Evolutionary conservation across 352 stramenopile species (phyloP).

Genomic region (Globisporangium takayamanum): DNA sequence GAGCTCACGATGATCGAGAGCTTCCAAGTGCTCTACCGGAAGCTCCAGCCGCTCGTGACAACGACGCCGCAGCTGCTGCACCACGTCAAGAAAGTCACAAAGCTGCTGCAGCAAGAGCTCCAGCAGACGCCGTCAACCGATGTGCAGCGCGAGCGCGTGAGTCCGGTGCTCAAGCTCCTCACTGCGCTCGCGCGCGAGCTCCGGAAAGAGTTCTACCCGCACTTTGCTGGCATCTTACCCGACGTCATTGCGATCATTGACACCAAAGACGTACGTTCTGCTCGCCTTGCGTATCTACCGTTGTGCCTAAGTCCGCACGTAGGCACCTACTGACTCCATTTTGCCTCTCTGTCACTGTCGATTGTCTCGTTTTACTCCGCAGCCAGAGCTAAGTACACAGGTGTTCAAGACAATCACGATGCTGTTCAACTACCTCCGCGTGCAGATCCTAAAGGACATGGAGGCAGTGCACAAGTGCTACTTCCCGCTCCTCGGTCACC

Average conservation of each 20-base stretch:
- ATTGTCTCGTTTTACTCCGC: neutral
- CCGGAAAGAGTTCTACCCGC: constrained; percentile 82
- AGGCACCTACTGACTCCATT: neutral
- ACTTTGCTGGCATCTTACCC: constrained; percentile 58
- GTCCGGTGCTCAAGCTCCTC: constrained; percentile 76
- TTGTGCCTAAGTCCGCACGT: neutral
- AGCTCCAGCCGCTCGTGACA: constrained; percentile 62
- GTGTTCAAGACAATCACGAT: constrained; percentile 90
- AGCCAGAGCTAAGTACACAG: constrained; percentile 85
- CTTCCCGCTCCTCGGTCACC: constrained; percentile 82
- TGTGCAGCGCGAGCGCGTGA: constrained; percentile 65
- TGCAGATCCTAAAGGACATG: constrained; percentile 84
- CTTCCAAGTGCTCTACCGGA: constrained; percentile 70
- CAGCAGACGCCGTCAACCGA: constrained; percentile 36
- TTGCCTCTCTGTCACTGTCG: neutral
- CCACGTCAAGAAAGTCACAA: constrained; percentile 69
- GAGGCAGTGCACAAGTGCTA: constrained; percentile 88
- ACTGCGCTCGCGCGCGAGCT: constrained; percentile 76
- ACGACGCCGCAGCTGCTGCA: constrained; percentile 82
- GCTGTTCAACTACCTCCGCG: constrained; percentile 83
- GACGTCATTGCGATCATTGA: constrained; percentile 74
- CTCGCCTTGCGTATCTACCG: neutral
- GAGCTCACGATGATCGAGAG: constrained; percentile 81
- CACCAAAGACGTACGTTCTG: constrained; percentile 66
- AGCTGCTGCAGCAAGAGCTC: constrained; percentile 53